These are phyloP conservation scores for Brassica nigra DNA, from an alignment of 345 rosid genomes.

Conservation along the genomic window DNA sequence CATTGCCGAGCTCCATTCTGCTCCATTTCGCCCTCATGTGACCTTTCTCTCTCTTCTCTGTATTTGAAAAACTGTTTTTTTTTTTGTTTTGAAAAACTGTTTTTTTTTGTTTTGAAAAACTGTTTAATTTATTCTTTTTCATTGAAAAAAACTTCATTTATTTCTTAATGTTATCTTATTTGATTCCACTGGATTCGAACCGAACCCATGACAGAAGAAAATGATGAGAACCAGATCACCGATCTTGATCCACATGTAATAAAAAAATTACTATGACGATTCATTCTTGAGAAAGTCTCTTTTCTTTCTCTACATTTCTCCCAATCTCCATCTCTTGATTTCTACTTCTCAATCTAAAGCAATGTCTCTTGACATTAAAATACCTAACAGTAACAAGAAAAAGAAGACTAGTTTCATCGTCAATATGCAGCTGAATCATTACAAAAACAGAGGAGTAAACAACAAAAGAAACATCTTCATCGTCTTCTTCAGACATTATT, in stretches of 20 bases:
- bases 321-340: slow-evolving; percentile 47
- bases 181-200: slow-evolving; percentile 31
- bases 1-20: slow-evolving; percentile 46
- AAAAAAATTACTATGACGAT: background rate
- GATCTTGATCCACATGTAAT: slow-evolving; percentile 17
- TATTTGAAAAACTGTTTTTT: background rate
- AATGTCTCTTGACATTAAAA: slow-evolving; percentile 41
- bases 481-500: slow-evolving; percentile 55
- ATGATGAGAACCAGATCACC: slow-evolving; percentile 40
- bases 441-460: slow-evolving; percentile 34
- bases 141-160: background rate
- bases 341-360: slow-evolving; percentile 51
- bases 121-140: background rate
- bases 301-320: slow-evolving; percentile 38
- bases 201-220: slow-evolving; percentile 39
- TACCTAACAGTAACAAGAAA: slow-evolving; percentile 27
- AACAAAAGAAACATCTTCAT: slow-evolving; percentile 47
- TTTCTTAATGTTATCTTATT: slow-evolving; percentile 19
- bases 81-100: background rate
- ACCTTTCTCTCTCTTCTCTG: slow-evolving; percentile 22
- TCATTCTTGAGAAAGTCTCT: background rate
- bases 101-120: background rate
- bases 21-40: slow-evolving; percentile 46
- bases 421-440: slow-evolving; percentile 59
- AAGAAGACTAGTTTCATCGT: slow-evolving; percentile 54